Base-by-base conservation (phyloP, 129 eudicot genomes). In the Artemisia argyi region DNA sequence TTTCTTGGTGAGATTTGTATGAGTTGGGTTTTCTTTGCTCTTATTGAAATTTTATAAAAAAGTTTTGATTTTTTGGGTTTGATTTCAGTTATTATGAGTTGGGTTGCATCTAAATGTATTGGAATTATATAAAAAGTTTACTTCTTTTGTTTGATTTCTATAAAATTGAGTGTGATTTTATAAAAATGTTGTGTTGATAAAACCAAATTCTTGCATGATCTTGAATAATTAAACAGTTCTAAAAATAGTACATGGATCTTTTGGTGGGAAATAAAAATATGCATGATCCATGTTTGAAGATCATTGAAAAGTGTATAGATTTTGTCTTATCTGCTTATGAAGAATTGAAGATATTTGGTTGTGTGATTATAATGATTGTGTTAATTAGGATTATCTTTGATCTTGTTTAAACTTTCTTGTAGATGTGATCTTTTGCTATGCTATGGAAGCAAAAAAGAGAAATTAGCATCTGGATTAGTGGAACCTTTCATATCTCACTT, bases 351-450 rank as follows among this genome's bases (percentile, higher is more conserved):
- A 65, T 55, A 17, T 14, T 69, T 3, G 60, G 49, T 32, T 62
- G 44, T 11, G 26, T 11, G n/a, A 70, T 62, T 71, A 11, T n/a
- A n/a, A n/a, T 46, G 52, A 53, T 78, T 54, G 20, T 68, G 75
- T 66, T 73, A 54, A 74, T 51, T 73, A 22, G 11, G 67, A 11
- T 82, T 82, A 26, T 49, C n/a, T 2, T 58, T 46, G 64, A 39
- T 61, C 56, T 18, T 57, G 73, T n/a, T 69, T 42, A 39, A 15
- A 32, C 61, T 30, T 77, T 66, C 7, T 49, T 80, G 74, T 64
- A 94, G 98, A 78, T 94, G 98, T 76, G 98, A 94, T 90, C 94
- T 94, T 79, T 81, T 94, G 80, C 77, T 94, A 61, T 84, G 86
- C 59, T 80, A 69, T 71, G 97, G 97, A 66, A 81, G 79, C 69